These are phyloP conservation scores for Paracoccidioides brasiliensis DNA, from an alignment of 2,329 filamentous ascomycete genomes.

Conservation along the genomic window DNA sequence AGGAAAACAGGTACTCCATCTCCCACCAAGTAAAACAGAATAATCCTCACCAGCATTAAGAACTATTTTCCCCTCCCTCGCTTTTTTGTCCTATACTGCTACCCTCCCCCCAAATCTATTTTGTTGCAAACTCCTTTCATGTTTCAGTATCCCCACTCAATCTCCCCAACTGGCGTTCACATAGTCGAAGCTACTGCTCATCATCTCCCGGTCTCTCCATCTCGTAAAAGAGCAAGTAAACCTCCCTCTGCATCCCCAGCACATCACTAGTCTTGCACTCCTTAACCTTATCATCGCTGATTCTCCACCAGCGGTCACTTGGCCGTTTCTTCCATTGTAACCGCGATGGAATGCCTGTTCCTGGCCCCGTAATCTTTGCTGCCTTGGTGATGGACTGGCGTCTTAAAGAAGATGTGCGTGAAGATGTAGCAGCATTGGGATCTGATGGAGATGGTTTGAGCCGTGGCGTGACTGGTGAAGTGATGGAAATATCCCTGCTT, in stretches of 20 bases:
- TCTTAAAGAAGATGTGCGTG: background rate
- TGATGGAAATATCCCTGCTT: background rate
- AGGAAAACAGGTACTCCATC: background rate
- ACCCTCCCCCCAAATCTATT: too few relatives aligned
- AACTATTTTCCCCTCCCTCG: too few relatives aligned
- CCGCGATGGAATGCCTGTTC: background rate
- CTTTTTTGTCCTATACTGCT: too few relatives aligned
- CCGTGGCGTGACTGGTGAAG: background rate
- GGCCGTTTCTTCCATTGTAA: slow-evolving; percentile 42
- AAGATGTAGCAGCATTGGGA: background rate
- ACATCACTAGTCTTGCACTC: slow-evolving; percentile 89
- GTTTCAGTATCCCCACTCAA: background rate
- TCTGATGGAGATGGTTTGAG: background rate
- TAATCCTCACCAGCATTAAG: too few relatives aligned
- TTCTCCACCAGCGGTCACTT: slow-evolving; percentile 85
- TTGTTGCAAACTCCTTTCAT: background rate
- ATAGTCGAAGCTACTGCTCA: background rate
- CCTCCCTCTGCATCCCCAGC: slow-evolving; percentile 83
- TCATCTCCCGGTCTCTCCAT: slow-evolving; percentile 43
- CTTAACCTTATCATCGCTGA: slow-evolving; percentile 93
- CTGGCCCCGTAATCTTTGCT: slow-evolving; percentile 10
- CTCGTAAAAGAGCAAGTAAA: slow-evolving; percentile 95
- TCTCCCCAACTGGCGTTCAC: background rate
- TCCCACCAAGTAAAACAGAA: background rate
- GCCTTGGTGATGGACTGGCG: slow-evolving; percentile 16